Base-by-base conservation (phyloP, 768 basidiomycete species). In the Fibroporia radiculosa region DNA sequence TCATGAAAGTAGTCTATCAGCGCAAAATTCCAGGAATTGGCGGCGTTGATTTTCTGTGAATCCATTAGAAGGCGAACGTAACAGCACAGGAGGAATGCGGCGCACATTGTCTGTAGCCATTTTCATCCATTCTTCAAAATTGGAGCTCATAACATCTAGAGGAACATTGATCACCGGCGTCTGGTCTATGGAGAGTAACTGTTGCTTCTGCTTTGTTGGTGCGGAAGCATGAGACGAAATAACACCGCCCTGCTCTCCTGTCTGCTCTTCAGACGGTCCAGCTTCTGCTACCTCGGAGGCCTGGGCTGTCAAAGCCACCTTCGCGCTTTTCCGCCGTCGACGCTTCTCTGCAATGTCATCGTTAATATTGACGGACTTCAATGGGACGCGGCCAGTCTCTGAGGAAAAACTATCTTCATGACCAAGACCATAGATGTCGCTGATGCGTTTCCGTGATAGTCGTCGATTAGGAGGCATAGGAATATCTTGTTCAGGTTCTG, bases 51-150 rank as follows among this genome's bases (percentile, higher is more conserved):
- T 97, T 98, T 99, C 96, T 98, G 58, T 16, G 26, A 47, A 18
- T 24, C n/a, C 5, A 33, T n/a, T 29, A 60, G 13, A 34, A 20
- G 8, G 35, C 22, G 19, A 27, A 27, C 11, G 4, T 18, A 42
- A 12, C 13, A 44, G 42, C 20, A 39, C 40, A n/a, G 29, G 34
- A 6, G 36, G 14, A 47, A 20, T 33, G n/a, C 18, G 11, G 33
- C 43, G 25, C 60, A 97, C 96, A 64, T 98, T 98, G 61, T 98
- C 95, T 2, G 95, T 98, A 1, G 93, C 93, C 82, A 98, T 82
- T 72, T 98, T 98, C 95, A 99, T 98, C 96, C 96, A 98, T 64
- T 98, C 93, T 62, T 99, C 96, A 58, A 84, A 96, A 56, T 93
- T 96, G 29, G 82, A 84, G 65, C 74, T 89, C 78, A 89, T 88